Base-by-base conservation (phyloP, 2,329 filamentous ascomycete genomes). In the Colletotrichum euphorbiae region DNA sequence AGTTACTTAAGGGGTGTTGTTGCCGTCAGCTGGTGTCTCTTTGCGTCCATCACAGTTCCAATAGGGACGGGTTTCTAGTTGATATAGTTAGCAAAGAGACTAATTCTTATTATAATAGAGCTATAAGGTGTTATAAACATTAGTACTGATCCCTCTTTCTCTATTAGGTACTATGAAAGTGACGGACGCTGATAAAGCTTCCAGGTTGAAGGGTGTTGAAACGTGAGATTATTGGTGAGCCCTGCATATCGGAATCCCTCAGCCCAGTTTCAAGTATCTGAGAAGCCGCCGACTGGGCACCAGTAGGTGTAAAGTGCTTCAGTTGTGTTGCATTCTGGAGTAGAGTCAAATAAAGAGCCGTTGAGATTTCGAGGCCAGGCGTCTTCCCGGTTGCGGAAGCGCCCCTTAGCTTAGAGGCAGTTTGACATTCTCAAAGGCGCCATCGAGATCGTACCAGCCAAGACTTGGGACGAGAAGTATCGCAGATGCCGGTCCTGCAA, bases 251-350 rank as follows among this genome's bases (percentile, higher is more conserved):
- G 21, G 19, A 31, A 60, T 17, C 50, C 28, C 17, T 52, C 51
- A 0, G 55, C 66, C 66, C 61, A 69, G 4, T 57, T 57, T 40
- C 55, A 45, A 28, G 45, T 46, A 6, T 57, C 55, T 3, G 55
- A 46, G 24, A 57, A 57, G 40, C 55, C 55, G 11, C 55, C 55
- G 24, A 19, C 55, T 3, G 55, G 55, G 43, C 55, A 57, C 55
- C 40, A 45, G 15, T 45, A 24, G 2, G 9, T 36, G 19, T 65
- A 60, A 3, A 59, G 36, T 15, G 36, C 62, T 12, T 46, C 19
- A 0, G 54, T 33, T 0, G 45, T 45, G n/a, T 58, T 21, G 54
- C 65, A 68, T 11, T 59, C 52, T 42, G 52, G 19, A 6, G 52
- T 42, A 0, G 36, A 28, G 2, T 56, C 19, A 38, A 40, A n/a